Evolutionary conservation across 176 grass and related monocot genomes (phyloP).

Genomic region (Triticum aestivum): IWGSC_CS_RefSeq_v2.1 NC_057809.1:20497213-20497712

Average conservation of each 20-base stretch:
- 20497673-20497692: constrained; percentile 55
- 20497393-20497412: constrained; percentile 29
- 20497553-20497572: not conserved
- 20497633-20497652: constrained; percentile 33
- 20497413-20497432: too few species aligned
- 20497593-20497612: not conserved
- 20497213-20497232: constrained; percentile 49
- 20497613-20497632: constrained; percentile 31
- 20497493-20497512: too few species aligned
- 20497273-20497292: too few species aligned
- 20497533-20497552: too few species aligned
- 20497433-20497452: too few species aligned
- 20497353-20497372: constrained; percentile 32
- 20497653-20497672: constrained; percentile 51
- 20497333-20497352: too few species aligned
- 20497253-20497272: too few species aligned
- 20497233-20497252: constrained; percentile 42
- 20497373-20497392: constrained; percentile 52
- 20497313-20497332: too few species aligned
- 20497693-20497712: constrained; percentile 38
- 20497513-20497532: too few species aligned
- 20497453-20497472: too few species aligned
- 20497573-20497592: not conserved
- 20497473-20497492: too few species aligned
- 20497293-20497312: too few species aligned